Evolutionary conservation across 2,329 filamentous ascomycete species (phyloP).

Genomic region (Coniochaeta sp.): DNA sequence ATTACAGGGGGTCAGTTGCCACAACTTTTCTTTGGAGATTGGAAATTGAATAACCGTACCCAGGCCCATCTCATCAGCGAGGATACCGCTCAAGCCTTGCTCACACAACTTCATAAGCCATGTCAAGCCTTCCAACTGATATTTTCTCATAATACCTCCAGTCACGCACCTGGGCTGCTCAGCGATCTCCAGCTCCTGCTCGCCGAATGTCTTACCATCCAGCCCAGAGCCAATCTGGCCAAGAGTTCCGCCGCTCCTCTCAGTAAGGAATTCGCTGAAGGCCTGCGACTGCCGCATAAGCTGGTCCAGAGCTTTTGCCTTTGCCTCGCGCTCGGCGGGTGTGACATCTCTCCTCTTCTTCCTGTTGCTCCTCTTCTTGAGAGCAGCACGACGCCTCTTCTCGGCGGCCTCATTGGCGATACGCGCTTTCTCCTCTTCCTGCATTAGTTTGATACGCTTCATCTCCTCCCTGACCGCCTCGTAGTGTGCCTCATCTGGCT

Average conservation of each 20-base stretch:
- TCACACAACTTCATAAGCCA: conserved; percentile 82
- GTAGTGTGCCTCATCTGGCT: not conserved
- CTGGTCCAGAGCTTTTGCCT: conserved; percentile 52
- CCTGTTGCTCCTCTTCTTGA: conserved; percentile 25
- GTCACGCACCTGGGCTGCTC: conserved; percentile 78
- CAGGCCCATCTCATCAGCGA: conserved; percentile 91
- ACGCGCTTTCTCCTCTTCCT: conserved; percentile 37
- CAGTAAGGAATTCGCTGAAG: conserved; percentile 55
- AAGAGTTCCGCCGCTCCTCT: conserved; percentile 54
- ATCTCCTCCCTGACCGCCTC: not conserved
- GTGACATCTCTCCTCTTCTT: conserved; percentile 42
- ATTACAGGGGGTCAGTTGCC: conserved; percentile 2
- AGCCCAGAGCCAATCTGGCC: conserved; percentile 54
- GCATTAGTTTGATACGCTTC: not conserved
- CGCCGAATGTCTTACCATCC: conserved; percentile 51
- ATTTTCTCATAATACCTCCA: conserved; percentile 85
- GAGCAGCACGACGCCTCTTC: conserved; percentile 30
- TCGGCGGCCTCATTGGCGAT: conserved; percentile 40
- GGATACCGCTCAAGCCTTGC: conserved; percentile 83
- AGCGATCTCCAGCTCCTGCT: conserved; percentile 68
- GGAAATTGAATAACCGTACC: conserved; percentile 32
- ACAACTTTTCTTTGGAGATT: not conserved
- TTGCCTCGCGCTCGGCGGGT: conserved; percentile 46
- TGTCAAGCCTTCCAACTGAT: conserved; percentile 88
- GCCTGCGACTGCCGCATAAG: conserved; percentile 51